Conservation (phyloP, 2,329 filamentous ascomycete species). For the Pestalotiopsis sp. region DNA sequence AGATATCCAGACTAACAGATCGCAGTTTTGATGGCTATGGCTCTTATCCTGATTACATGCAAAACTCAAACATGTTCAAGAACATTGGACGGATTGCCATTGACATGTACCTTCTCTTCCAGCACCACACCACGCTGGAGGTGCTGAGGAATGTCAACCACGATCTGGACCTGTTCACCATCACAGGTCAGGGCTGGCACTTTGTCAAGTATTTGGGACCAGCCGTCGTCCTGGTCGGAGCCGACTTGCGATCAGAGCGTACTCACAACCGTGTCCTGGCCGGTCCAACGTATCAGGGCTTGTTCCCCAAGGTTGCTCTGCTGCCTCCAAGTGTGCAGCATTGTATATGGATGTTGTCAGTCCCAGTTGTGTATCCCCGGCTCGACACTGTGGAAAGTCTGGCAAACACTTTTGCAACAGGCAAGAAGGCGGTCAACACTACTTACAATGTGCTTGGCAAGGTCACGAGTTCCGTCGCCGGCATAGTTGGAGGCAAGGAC, state of each 20-base stretch:
- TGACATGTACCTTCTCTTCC: conserved; percentile 97
- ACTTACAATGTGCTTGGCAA: conserved; percentile 96
- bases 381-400: conserved; percentile 90
- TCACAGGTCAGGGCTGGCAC: conserved; percentile 97
- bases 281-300: conserved; percentile 93
- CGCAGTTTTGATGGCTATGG: conserved; percentile 92
- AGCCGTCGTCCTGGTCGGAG: conserved; percentile 84
- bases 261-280: conserved; percentile 92
- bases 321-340: conserved; percentile 93
- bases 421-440: conserved; percentile 95
- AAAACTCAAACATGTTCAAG: conserved; percentile 95
- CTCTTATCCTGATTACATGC: conserved; percentile 98
- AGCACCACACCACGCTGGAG: conserved; percentile 95
- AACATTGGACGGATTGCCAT: conserved; percentile 95
- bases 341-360: conserved; percentile 93
- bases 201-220: conserved; percentile 97
- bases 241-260: conserved; percentile 89
- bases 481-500: conserved; percentile 92
- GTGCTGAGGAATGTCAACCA: conserved; percentile 87
- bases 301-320: conserved; percentile 93
- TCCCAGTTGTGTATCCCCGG: conserved; percentile 88
- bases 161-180: conserved; percentile 91
- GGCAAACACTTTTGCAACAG: conserved; percentile 87
- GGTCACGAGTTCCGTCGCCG: conserved; percentile 91
- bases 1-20: conserved; percentile 17